Conservation (phyloP, 73 alveolate species). For the Paramecium octaurelia region DNA sequence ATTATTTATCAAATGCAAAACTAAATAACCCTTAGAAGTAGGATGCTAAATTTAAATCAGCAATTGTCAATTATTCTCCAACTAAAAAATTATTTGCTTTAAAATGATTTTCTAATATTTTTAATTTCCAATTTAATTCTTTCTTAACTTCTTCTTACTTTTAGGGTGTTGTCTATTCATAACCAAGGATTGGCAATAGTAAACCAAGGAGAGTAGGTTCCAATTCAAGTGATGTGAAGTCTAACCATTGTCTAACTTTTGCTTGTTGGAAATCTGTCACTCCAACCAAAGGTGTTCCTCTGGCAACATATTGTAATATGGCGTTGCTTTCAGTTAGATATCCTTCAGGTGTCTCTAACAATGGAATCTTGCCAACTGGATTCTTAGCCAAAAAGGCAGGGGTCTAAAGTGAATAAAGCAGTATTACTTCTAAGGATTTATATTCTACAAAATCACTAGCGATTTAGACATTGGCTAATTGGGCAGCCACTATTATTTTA, state of each 20-base stretch:
- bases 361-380: slow-evolving; percentile 80
- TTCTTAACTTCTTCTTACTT: slow-evolving; percentile 55
- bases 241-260: slow-evolving; percentile 76
- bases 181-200: slow-evolving; percentile 79
- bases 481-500: slow-evolving; percentile 59
- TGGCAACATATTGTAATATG: slow-evolving; percentile 72
- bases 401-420: slow-evolving; percentile 26
- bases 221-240: slow-evolving; percentile 66
- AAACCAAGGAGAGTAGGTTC: slow-evolving; percentile 64
- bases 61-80: slow-evolving; percentile 87
- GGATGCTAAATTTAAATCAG: slow-evolving; percentile 84
- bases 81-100: slow-evolving; percentile 76
- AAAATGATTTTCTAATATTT: slow-evolving; percentile 69
- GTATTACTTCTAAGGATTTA: not conserved
- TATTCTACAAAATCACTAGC: slow-evolving; percentile 42
- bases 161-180: slow-evolving; percentile 65
- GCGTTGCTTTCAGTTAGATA: slow-evolving; percentile 71
- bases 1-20: slow-evolving; percentile 67
- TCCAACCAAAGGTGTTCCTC: slow-evolving; percentile 66
- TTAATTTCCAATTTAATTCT: slow-evolving; percentile 65
- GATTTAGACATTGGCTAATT: slow-evolving; percentile 45
- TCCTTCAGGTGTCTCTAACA: slow-evolving; percentile 74
- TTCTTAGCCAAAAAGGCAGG: slow-evolving; percentile 66
- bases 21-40: slow-evolving; percentile 71
- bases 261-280: slow-evolving; percentile 46